Evolutionary conservation across 1,284 basidiomycete species (phyloP).

Genomic region (Moniliophthora roreri): DNA sequence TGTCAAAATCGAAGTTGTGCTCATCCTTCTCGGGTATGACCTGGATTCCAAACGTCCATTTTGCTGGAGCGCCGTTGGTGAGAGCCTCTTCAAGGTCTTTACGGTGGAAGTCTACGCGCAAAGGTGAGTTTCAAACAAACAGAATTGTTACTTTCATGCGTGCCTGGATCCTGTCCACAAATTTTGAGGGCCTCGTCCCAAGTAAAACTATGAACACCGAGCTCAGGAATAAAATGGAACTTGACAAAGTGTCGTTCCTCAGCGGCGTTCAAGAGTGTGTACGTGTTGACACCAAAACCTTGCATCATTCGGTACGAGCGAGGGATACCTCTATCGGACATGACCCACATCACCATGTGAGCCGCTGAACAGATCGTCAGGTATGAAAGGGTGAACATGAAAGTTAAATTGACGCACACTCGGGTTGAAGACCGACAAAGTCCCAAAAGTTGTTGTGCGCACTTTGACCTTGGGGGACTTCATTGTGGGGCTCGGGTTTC

Average conservation of each 20-base stretch:
- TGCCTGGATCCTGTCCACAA: constrained; percentile 70
- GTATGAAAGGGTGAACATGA: too few relatives aligned
- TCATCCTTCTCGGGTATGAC: constrained; percentile 65
- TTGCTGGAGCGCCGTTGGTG: constrained; percentile 61
- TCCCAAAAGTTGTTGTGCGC: constrained; percentile 90
- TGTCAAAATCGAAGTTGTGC: constrained; percentile 79
- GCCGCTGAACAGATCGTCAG: constrained; percentile 34
- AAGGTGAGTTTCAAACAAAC: too few relatives aligned
- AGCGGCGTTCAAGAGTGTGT: constrained; percentile 63
- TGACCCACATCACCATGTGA: constrained; percentile 82
- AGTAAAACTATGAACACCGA: constrained; percentile 78
- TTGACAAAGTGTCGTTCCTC: constrained; percentile 80
- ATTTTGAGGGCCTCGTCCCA: constrained; percentile 90
- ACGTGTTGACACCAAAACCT: constrained; percentile 85
- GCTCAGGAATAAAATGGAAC: constrained; percentile 81
- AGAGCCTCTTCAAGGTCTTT: constrained; percentile 82
- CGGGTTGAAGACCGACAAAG: constrained; percentile 64
- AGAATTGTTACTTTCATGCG: too few relatives aligned
- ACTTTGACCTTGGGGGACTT: constrained; percentile 59
- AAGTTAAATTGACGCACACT: constrained; percentile 29
- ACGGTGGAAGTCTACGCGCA: constrained; percentile 60
- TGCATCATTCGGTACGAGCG: constrained; percentile 86
- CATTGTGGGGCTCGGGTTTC: constrained; percentile 79
- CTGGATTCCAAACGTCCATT: constrained; percentile 80
- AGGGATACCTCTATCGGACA: constrained; percentile 81